A percentile compares a stretch with the other conserved stretches of the same genome.
These are phyloP conservation scores for Boletus smithii DNA, from an alignment of 1,284 basidiomycete genomes.

Conservation along the genomic window DNA sequence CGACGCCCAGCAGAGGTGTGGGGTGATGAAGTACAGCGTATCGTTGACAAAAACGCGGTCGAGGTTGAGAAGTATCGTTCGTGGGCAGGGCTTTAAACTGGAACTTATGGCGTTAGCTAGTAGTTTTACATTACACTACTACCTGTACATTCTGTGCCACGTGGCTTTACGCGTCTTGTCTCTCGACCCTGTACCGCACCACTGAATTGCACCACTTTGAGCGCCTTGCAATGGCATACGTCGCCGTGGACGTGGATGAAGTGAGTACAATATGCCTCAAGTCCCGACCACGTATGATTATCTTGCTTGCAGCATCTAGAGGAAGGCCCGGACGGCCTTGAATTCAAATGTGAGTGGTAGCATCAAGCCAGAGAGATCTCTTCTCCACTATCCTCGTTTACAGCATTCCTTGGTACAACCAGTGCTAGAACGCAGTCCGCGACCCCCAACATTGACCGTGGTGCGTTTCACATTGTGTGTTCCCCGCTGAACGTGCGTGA, in stretches of 20 bases:
- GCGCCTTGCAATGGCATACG: constrained; percentile 45
- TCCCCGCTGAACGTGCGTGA: neutral
- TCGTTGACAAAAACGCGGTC: constrained; percentile 51
- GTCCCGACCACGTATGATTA: neutral
- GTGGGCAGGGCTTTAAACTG: constrained; percentile 39
- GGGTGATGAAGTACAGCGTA: constrained; percentile 56
- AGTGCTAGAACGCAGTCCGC: constrained; percentile 19
- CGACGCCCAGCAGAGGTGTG: constrained; percentile 54
- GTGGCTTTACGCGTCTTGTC: neutral
- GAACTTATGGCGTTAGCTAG: no score
- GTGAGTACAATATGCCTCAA: constrained; percentile 31
- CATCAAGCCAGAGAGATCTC: neutral
- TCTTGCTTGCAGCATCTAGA: constrained; percentile 46
- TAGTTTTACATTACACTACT: neutral
- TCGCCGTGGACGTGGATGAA: constrained; percentile 55
- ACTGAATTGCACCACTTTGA: neutral
- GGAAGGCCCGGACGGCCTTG: constrained; percentile 60
- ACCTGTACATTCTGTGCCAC: no score
- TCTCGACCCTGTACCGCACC: constrained; percentile 2
- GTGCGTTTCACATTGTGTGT: constrained; percentile 31
- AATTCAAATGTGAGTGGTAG: constrained; percentile 54
- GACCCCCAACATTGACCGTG: constrained; percentile 45
- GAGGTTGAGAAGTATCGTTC: constrained; percentile 48
- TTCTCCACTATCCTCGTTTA: constrained; percentile 1
- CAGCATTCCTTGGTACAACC: constrained; percentile 51